A percentile compares a stretch with the other conserved stretches of the same genome.
Evolutionary conservation across 768 basidiomycete species (phyloP).

Genomic region (Suillus luteus): DNA sequence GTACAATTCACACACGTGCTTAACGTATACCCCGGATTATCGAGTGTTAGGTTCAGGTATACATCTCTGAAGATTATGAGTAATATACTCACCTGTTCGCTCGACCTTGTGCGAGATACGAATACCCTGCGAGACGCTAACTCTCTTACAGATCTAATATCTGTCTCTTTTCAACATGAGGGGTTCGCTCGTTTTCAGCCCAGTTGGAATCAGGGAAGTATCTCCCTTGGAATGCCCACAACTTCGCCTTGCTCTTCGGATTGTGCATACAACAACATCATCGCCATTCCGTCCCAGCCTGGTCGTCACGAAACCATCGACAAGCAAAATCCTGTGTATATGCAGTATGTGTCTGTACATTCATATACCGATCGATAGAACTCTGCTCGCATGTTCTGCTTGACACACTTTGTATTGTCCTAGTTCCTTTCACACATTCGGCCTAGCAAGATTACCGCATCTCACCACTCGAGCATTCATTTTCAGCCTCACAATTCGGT

Average conservation of each 20-base stretch:
- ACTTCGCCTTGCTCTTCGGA: not conserved
- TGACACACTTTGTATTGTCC: not conserved
- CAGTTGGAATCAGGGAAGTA: not conserved
- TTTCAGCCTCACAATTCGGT: too few species aligned
- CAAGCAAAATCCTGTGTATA: not conserved
- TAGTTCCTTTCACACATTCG: not conserved
- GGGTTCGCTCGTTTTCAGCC: not conserved
- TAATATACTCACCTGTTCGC: too few species aligned
- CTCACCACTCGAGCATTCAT: too few species aligned
- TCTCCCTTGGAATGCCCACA: not conserved
- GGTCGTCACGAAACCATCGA: not conserved
- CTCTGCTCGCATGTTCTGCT: not conserved
- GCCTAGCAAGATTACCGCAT: too few species aligned
- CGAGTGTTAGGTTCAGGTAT: too few species aligned
- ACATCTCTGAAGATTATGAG: too few species aligned
- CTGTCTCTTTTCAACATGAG: not conserved
- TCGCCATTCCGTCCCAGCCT: not conserved
- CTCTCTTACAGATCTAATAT: too few species aligned
- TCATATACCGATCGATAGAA: too few species aligned
- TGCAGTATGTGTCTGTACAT: not conserved
- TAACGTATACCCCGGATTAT: too few species aligned
- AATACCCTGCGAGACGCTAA: too few species aligned
- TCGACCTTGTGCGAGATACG: too few species aligned
- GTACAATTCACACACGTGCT: too few species aligned
- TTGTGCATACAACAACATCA: not conserved